Conservation (phyloP, 768 basidiomycete genomes). For the Cystofilobasidium capitatum region DNA sequence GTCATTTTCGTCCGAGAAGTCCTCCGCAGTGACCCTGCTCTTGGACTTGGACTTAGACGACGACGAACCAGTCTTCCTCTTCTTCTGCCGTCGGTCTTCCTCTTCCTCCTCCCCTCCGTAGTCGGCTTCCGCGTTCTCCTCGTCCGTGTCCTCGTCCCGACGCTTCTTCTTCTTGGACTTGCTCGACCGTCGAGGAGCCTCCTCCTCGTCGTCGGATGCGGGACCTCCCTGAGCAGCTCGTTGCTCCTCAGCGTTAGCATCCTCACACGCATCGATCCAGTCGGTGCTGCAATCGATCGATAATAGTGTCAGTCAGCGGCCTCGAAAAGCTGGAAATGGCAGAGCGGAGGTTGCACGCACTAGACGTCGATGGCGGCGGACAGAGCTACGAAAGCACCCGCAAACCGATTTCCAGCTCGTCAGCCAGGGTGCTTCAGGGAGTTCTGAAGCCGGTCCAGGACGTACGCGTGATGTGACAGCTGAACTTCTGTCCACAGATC, state of each 20-base stretch:
- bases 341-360: not conserved
- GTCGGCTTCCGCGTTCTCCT: not conserved
- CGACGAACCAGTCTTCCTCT: not conserved
- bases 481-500: constrained; percentile 3
- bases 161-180: constrained; percentile 1
- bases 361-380: constrained; percentile 15
- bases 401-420: not conserved
- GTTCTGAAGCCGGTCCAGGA: not conserved
- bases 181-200: not conserved
- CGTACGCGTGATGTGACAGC: constrained; percentile 2
- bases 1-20: not conserved
- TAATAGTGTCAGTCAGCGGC: not conserved
- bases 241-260: constrained; percentile 5
- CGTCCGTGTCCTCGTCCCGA: not conserved
- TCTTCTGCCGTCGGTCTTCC: not conserved
- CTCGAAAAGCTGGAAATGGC: not conserved
- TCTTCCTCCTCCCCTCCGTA: not conserved
- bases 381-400: constrained; percentile 45
- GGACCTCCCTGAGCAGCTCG: not conserved
- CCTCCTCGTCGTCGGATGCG: not conserved
- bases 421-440: not conserved
- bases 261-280: constrained; percentile 10
- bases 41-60: not conserved
- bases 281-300: not conserved
- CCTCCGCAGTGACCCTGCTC: not conserved